Conservation (phyloP, 2,329 filamentous ascomycete species). For the Aspergillus unguis region DNA sequence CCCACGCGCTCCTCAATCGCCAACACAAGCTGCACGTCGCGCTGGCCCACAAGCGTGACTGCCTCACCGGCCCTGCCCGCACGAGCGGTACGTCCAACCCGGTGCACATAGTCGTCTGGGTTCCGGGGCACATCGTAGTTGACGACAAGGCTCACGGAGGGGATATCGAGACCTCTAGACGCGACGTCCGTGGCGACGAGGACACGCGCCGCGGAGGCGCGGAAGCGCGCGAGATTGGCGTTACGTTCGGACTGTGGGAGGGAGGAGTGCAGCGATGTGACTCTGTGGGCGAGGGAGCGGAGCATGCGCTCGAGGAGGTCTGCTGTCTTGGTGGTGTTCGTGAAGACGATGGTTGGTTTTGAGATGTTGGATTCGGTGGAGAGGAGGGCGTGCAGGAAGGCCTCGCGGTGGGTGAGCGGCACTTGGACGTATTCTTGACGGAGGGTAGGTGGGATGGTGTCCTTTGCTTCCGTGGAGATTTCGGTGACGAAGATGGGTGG, state of each 20-base stretch:
- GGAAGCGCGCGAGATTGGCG: constrained; percentile 86
- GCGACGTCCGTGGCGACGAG: constrained; percentile 95
- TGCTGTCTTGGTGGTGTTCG: constrained; percentile 85
- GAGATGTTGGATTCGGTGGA: constrained; percentile 70
- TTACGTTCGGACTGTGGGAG: constrained; percentile 81
- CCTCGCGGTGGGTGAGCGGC: constrained; percentile 87
- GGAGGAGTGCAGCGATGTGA: constrained; percentile 85
- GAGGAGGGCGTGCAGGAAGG: constrained; percentile 87
- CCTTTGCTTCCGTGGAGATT: constrained; percentile 66
- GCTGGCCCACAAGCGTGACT: constrained; percentile 85
- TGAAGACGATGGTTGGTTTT: constrained; percentile 87
- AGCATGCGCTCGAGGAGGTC: constrained; percentile 86
- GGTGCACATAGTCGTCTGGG: constrained; percentile 95
- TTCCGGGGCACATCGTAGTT: constrained; percentile 97
- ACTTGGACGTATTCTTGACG: constrained; percentile 82
- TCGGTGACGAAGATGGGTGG: constrained; percentile 85
- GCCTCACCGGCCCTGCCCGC: constrained; percentile 79
- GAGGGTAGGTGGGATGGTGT: constrained; percentile 74
- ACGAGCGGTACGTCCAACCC: constrained; percentile 91
- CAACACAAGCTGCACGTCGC: constrained; percentile 85
- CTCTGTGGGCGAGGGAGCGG: constrained; percentile 79
- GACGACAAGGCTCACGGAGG: constrained; percentile 81
- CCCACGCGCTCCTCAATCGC: constrained; percentile 82
- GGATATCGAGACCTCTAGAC: constrained; percentile 90
- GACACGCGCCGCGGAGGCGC: constrained; percentile 81